These are phyloP conservation scores for Vinca minor DNA, from an alignment of 257 asterid species.

Conservation along the genomic window DNA sequence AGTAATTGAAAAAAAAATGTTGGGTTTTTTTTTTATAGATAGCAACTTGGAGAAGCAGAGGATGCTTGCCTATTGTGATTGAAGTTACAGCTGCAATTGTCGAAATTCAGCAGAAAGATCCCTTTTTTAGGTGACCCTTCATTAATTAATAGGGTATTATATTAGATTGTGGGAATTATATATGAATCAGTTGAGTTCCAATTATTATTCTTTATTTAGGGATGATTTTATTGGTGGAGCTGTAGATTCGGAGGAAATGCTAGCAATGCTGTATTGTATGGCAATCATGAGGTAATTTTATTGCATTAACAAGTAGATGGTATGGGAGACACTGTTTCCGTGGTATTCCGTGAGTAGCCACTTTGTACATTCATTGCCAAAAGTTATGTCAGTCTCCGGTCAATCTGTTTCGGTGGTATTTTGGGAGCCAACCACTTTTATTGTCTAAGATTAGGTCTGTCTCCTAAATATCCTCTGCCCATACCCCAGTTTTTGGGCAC, in stretches of 20 bases:
- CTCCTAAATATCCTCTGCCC: no score
- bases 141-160: neutral
- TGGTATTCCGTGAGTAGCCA: no score
- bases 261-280: conserved; percentile 69
- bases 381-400: no score
- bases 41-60: conserved; percentile 80
- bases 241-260: conserved; percentile 59
- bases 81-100: conserved; percentile 68
- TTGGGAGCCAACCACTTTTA: no score
- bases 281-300: conserved; percentile 64
- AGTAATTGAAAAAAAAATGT: neutral
- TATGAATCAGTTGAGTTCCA: neutral
- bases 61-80: conserved; percentile 55
- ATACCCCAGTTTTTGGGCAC: no score
- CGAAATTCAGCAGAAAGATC: conserved; percentile 82
- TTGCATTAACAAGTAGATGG: neutral
- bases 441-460: no score
- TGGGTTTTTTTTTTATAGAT: conserved; percentile 32
- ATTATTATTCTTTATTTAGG: conserved; percentile 24
- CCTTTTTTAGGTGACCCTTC: conserved; percentile 44
- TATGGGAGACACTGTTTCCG: no score
- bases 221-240: conserved; percentile 36
- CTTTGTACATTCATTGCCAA: no score
- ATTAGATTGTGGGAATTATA: neutral
- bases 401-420: no score